Evolutionary conservation across 768 basidiomycete genomes (phyloP).

Genomic region (Rhizopogon rudus): DNA sequence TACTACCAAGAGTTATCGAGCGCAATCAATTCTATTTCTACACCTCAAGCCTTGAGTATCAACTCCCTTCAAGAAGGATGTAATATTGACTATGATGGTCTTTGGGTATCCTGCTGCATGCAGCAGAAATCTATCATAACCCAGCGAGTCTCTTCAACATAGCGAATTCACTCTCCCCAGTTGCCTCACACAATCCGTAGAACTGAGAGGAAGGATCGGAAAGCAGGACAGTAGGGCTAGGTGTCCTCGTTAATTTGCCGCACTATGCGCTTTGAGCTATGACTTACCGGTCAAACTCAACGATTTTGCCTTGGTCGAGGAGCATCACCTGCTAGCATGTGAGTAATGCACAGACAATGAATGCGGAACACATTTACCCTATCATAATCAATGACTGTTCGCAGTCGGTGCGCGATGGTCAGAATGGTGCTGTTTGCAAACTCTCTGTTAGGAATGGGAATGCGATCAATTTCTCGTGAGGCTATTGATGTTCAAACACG

Average conservation of each 20-base stretch:
- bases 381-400: conserved; percentile 82
- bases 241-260: neutral
- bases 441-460: conserved; percentile 37
- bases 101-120: conserved; percentile 1
- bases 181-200: conserved; percentile 65
- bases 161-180: conserved; percentile 67
- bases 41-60: neutral
- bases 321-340: conserved; percentile 56
- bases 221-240: conserved; percentile 50
- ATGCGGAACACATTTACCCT: conserved; percentile 40
- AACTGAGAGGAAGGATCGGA: conserved; percentile 56
- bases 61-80: too few species aligned
- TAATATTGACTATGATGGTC: too few species aligned
- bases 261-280: neutral
- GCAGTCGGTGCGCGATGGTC: conserved; percentile 76
- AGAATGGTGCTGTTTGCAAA: conserved; percentile 79
- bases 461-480: neutral
- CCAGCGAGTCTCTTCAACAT: conserved; percentile 65
- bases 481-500: conserved; percentile 17
- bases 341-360: conserved; percentile 7
- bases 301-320: conserved; percentile 72
- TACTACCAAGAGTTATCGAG: too few species aligned
- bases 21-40: too few species aligned
- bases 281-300: conserved; percentile 63
- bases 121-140: neutral